Evolutionary conservation across 2,329 filamentous ascomycete species (phyloP).

Genomic region (Colletotrichum eremochloae): DNA sequence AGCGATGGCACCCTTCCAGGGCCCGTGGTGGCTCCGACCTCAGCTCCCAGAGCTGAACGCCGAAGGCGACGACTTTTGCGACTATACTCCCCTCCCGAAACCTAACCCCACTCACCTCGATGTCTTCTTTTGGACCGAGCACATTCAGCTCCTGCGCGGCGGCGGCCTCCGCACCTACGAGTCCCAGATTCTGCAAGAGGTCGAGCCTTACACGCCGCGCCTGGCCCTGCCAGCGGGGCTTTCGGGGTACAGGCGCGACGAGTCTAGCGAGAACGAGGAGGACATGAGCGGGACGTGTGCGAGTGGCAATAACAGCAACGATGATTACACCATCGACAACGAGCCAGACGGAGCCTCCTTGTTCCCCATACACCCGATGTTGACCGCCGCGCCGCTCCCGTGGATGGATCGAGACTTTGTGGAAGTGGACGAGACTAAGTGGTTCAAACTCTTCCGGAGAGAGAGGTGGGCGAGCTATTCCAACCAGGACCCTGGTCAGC

Average conservation of each 20-base stretch:
- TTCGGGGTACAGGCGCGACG: not conserved
- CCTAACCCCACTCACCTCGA: not conserved
- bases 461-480: conserved; percentile 13
- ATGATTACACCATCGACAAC: not conserved
- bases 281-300: not conserved
- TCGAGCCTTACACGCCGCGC: conserved; percentile 15
- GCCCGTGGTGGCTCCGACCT: not conserved
- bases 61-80: not conserved
- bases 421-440: conserved; percentile 22
- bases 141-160: not conserved
- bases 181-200: not conserved
- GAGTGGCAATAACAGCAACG: not conserved
- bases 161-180: conserved; percentile 19
- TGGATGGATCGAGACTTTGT: conserved; percentile 16
- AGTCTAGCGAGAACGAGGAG: not conserved
- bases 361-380: not conserved
- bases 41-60: not conserved
- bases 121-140: not conserved
- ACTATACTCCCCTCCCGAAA: not conserved
- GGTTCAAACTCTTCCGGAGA: conserved; percentile 24
- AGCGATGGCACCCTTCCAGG: not conserved
- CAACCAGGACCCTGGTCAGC: not conserved
- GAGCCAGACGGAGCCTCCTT: not conserved
- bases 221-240: not conserved
- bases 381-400: not conserved